phyloP scores from a whole-genome alignment of 2,329 filamentous ascomycete genomes.

The Chaetomium strumarium region DNA sequence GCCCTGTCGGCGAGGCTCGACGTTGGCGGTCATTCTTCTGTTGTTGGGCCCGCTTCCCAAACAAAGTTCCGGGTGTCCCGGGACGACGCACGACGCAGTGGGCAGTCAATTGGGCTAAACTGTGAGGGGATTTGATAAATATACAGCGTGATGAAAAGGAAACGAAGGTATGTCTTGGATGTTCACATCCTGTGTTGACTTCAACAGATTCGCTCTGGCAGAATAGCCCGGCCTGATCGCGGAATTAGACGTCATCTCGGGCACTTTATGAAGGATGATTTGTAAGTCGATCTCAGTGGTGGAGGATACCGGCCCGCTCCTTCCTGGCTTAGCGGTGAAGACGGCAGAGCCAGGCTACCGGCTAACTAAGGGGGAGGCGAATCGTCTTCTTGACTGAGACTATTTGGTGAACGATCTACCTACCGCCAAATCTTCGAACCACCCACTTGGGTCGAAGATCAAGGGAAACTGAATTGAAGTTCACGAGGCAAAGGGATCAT shows the following conservation, averaged over 20 bases:
- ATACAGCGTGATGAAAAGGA: neutral
- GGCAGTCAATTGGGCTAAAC: neutral
- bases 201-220: too few species aligned
- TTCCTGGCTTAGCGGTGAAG: neutral
- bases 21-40: neutral
- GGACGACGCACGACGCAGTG: neutral
- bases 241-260: neutral
- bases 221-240: neutral
- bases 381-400: too few species aligned
- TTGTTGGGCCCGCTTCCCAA: neutral
- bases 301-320: neutral
- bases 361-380: too few species aligned
- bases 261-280: conserved; percentile 12
- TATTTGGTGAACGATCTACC: too few species aligned
- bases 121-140: neutral
- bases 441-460: too few species aligned
- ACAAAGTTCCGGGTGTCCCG: neutral
- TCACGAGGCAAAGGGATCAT: too few species aligned
- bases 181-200: neutral
- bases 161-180: neutral
- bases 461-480: too few species aligned
- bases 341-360: neutral
- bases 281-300: conserved; percentile 11
- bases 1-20: conserved; percentile 3
- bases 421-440: too few species aligned